These are phyloP conservation scores for Talaromyces adpressus DNA, from an alignment of 495 filamentous ascomycete genomes.

Conservation along the genomic window DNA sequence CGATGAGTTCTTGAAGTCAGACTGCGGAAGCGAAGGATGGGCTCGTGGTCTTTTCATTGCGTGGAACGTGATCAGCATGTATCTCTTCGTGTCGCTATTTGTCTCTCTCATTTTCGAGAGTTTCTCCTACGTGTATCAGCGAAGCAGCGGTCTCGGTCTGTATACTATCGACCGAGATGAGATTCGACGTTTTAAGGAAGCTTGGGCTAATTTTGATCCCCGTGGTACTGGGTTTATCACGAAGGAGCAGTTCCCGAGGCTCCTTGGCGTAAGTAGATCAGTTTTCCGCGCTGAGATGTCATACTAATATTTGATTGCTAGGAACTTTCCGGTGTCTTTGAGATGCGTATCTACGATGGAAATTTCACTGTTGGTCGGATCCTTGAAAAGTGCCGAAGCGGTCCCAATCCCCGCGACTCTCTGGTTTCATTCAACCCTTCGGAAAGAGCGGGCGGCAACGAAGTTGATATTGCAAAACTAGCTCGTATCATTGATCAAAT, in stretches of 20 bases:
- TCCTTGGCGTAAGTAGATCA: conserved; percentile 63
- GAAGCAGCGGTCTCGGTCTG: conserved; percentile 67
- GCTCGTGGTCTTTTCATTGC: conserved; percentile 82
- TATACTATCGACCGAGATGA: conserved; percentile 85
- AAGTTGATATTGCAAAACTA: conserved; percentile 71
- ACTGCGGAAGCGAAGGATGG: conserved; percentile 88
- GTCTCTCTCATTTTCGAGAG: conserved; percentile 98
- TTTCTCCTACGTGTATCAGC: conserved; percentile 98
- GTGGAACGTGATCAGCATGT: conserved; percentile 99
- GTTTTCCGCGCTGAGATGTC: not conserved
- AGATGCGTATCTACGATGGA: conserved; percentile 93
- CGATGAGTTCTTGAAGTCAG: conserved; percentile 67
- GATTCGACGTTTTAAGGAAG: conserved; percentile 93
- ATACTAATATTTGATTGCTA: conserved; percentile 12
- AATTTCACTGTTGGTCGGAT: conserved; percentile 80
- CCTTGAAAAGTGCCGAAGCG: conserved; percentile 66
- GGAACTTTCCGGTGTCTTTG: conserved; percentile 89
- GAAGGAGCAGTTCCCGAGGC: conserved; percentile 83
- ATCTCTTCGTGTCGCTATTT: conserved; percentile 97
- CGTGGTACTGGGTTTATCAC: conserved; percentile 84
- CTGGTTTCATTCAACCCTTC: conserved; percentile 14
- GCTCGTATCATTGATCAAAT: conserved; percentile 69
- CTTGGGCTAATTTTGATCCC: conserved; percentile 93
- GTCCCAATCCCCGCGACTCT: conserved; percentile 40
- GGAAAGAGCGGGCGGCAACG: conserved; percentile 44